Evolutionary conservation across 1,284 basidiomycete genomes (phyloP).

Genomic region (Ustilago trichophora): DNA sequence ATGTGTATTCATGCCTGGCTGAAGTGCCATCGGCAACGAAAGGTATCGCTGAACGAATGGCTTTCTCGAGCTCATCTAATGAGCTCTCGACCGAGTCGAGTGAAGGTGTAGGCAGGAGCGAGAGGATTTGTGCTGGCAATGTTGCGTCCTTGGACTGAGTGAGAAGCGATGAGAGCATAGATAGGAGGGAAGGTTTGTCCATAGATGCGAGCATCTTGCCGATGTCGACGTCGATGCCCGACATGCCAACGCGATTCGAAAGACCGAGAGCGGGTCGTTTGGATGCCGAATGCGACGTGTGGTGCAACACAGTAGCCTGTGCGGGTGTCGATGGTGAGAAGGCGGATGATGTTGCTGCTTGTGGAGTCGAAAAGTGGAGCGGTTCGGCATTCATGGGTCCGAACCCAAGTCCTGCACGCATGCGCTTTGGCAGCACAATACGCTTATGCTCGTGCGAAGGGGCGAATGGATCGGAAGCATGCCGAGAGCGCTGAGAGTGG

Average conservation of each 20-base stretch:
- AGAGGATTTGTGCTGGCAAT: conserved; percentile 53
- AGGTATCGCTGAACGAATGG: conserved; percentile 49
- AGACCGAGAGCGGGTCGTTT: conserved; percentile 30
- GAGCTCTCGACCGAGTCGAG: conserved; percentile 49
- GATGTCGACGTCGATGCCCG: conserved; percentile 49
- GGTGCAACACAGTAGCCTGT: background rate
- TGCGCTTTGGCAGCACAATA: conserved; percentile 42
- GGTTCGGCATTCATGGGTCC: conserved; percentile 33
- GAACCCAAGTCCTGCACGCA: conserved; percentile 49
- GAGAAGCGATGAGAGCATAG: conserved; percentile 52
- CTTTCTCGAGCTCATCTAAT: conserved; percentile 49
- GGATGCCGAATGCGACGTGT: conserved; percentile 12
- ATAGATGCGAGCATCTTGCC: conserved; percentile 59
- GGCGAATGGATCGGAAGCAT: conserved; percentile 17
- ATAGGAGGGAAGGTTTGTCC: conserved; percentile 58
- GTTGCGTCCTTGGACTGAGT: conserved; percentile 40
- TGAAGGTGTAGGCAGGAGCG: conserved; percentile 58
- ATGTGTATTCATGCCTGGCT: conserved; percentile 55
- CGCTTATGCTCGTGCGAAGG: conserved; percentile 22
- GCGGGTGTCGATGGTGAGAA: conserved; percentile 1
- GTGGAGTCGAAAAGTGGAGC: background rate
- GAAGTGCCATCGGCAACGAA: conserved; percentile 27
- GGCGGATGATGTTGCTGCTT: conserved; percentile 11
- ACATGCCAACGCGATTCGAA: conserved; percentile 31
- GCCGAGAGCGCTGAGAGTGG: conserved; percentile 12